phyloP scores from a whole-genome alignment of 768 basidiomycete species.

The Tephrocybe sp. region DNA sequence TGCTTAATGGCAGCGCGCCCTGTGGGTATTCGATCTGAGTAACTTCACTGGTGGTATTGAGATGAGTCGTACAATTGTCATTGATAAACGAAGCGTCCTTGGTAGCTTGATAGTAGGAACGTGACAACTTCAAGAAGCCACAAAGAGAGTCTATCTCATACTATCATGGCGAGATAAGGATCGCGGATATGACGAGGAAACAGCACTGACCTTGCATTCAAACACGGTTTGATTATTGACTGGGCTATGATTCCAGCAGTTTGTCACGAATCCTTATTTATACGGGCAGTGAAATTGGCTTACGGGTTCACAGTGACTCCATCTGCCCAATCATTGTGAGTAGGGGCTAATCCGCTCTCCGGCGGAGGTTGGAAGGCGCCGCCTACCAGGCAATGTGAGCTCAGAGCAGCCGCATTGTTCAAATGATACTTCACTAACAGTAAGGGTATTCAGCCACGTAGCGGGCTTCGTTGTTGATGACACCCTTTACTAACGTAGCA shows the following conservation, averaged over 20 bases:
- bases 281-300: slow-evolving; percentile 19
- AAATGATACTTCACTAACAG: slow-evolving; percentile 42
- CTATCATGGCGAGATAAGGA: slow-evolving; percentile 29
- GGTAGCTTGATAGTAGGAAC: slow-evolving; percentile 71
- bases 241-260: slow-evolving; percentile 40
- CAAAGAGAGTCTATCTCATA: slow-evolving; percentile 82
- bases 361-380: slow-evolving; percentile 81
- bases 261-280: not conserved
- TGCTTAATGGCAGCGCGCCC: slow-evolving; percentile 69
- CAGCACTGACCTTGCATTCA: slow-evolving; percentile 68
- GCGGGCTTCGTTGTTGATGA: slow-evolving; percentile 78
- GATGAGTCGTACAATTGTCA: slow-evolving; percentile 52
- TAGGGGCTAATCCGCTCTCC: slow-evolving; percentile 65
- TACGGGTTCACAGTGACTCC: slow-evolving; percentile 75
- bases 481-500: slow-evolving; percentile 70
- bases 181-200: not conserved
- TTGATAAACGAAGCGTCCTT: slow-evolving; percentile 74
- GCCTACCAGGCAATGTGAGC: slow-evolving; percentile 27
- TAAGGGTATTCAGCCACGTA: slow-evolving; percentile 76
- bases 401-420: not conserved
- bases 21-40: slow-evolving; percentile 24
- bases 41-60: not conserved
- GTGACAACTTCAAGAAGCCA: slow-evolving; percentile 76
- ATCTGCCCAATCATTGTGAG: slow-evolving; percentile 69
- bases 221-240: slow-evolving; percentile 71